Base-by-base conservation (phyloP, 345 rosid genomes). In the Linum usitatissimum region DNA sequence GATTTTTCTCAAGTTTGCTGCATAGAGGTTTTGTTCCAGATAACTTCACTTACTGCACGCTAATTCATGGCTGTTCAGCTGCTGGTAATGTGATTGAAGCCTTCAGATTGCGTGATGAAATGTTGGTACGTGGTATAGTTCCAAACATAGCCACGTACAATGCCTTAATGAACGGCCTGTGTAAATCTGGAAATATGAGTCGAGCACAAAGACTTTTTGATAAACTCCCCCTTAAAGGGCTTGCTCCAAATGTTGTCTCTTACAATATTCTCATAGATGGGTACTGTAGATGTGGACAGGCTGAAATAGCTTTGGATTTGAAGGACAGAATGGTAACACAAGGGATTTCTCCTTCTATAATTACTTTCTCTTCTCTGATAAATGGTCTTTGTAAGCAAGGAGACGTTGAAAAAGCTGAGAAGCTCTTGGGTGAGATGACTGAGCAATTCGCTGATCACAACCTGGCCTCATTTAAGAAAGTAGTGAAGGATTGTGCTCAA, bases 81-180 rank as follows among this genome's bases (percentile, higher is more conserved):
- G 75, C 78, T 71, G 88, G 85, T 72, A 71, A 81, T 13, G 69
- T 83, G 70, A 72, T 76, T 59, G 89, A 80, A 77, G 91, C 95
- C 61, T 87, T 87, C 76, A 75, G 63, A 20, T 68, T 87, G 61
- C 74, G 86, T 53, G 81, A 83, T 77, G 90, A 87, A 77, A 87
- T 87, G 91, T 64, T 76, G 75, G 31, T 71, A 53, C 73, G 75
- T 71, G 83, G 83, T 70, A 64, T 85, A 57, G 62, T 42, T 36
- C 91, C 91, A 8, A 85, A 81, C 73, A 75, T 81, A 65, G 72
- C 78, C 54, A 87, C 84, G 8, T 83, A 84, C 72, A 86, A 86
- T 65, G 85, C 77, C 66, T 72, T 87, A 58, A 76, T 84, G n/a
- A 79, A 74, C 66, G 94, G 94, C 28, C 75, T 84, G 48, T 57